These are phyloP conservation scores for Colletotrichum graminicola DNA, from an alignment of 2,329 filamentous ascomycete genomes.

Conservation along the genomic window DNA sequence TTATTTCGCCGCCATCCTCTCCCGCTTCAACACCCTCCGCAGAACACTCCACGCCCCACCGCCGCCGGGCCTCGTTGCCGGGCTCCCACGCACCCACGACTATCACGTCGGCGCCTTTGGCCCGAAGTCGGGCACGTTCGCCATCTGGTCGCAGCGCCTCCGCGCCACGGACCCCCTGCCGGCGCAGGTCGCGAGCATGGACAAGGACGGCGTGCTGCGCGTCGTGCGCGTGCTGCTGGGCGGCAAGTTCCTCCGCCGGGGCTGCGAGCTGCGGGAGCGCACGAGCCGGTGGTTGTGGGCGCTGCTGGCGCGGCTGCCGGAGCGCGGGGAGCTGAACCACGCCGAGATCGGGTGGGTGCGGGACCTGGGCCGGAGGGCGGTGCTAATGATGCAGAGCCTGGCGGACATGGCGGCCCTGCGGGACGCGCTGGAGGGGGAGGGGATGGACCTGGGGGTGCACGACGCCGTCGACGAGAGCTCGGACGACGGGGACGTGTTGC, in stretches of 20 bases:
- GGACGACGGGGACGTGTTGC: constrained; percentile 54
- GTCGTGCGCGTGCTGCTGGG: constrained; percentile 76
- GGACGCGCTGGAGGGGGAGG: constrained; percentile 57
- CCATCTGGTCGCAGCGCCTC: constrained; percentile 66
- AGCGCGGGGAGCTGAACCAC: constrained; percentile 79
- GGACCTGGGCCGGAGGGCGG: constrained; percentile 83
- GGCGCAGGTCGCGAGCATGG: constrained; percentile 72
- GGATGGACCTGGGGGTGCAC: constrained; percentile 54
- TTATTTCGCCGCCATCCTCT: constrained; percentile 76
- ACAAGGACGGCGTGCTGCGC: constrained; percentile 73
- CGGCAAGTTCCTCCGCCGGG: constrained; percentile 72
- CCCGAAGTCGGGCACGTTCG: constrained; percentile 61
- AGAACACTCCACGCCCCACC: constrained; percentile 68
- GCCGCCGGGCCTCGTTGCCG: constrained; percentile 63
- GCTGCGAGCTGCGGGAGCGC: constrained; percentile 70
- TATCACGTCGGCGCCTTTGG: constrained; percentile 68
- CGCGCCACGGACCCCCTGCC: constrained; percentile 68
- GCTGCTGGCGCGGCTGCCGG: constrained; percentile 79
- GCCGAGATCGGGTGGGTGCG: constrained; percentile 81
- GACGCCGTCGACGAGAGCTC: constrained; percentile 61
- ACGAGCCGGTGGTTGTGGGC: constrained; percentile 90
- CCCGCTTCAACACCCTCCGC: constrained; percentile 76
- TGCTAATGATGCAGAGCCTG: constrained; percentile 68
- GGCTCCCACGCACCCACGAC: constrained; percentile 66
- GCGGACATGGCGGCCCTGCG: constrained; percentile 64